A percentile compares a stretch with the other conserved stretches of the same genome.
phyloP scores from a whole-genome alignment of 176 grass and related monocot species.

The Oryza rufipogon region DNA sequence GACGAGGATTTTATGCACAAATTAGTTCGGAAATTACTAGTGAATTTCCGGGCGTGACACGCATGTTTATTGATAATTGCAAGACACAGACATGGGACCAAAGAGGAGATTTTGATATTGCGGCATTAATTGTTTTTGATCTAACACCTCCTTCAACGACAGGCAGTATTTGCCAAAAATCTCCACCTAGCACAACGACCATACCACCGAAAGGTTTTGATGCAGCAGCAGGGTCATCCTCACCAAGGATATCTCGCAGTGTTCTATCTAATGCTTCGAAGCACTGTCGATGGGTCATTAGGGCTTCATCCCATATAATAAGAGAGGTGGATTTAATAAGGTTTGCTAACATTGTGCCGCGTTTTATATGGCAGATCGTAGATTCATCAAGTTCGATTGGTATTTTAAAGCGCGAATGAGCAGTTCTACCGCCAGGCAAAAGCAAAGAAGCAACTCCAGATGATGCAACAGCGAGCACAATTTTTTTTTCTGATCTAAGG shows the following conservation, averaged over 20 bases:
- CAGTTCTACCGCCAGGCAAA: no score
- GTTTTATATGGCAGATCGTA: neutral
- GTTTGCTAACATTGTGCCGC: neutral
- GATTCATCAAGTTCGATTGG: neutral
- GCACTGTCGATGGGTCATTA: constrained; percentile 7
- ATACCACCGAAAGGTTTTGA: neutral
- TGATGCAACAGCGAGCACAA: constrained; percentile 7
- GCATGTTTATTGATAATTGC: neutral
- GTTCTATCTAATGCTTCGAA: constrained; percentile 31
- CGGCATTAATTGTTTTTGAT: neutral
- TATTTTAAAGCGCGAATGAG: constrained; percentile 35
- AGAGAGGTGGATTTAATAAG: neutral
- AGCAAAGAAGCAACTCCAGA: neutral
- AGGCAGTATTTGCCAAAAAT: neutral
- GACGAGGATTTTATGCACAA: no score
- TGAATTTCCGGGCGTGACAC: no score
- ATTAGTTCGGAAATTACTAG: no score
- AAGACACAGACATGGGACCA: neutral
- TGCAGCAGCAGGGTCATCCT: neutral
- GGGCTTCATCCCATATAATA: neutral
- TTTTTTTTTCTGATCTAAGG: neutral
- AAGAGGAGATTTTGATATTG: neutral
- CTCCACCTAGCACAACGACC: neutral
- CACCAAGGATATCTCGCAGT: neutral
- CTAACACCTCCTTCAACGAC: neutral